Base-by-base conservation (phyloP, 441 rosid species). In the Biscutella laevigata region DNA sequence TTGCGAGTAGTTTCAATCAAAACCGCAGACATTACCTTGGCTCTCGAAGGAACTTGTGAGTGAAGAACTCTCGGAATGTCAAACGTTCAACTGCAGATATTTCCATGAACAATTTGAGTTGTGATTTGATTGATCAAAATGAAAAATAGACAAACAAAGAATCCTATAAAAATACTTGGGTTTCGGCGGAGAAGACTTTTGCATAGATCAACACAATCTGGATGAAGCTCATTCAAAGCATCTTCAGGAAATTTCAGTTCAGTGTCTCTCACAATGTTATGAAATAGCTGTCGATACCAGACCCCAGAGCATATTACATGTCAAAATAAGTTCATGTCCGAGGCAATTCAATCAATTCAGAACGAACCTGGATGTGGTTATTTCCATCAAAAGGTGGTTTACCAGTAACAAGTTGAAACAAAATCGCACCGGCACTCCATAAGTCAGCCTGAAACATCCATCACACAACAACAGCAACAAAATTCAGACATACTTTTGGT, bases 351-450 rank as follows among this genome's bases (percentile, higher is more conserved):
- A 42, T 44, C 0, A 0, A 10, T 52, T 30, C 2, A 43, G 2
- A 22, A 44, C 14, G 0, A 57, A 84, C 96, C 88, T 87, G 90
- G 37, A 71, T 63, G 48, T 80, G 90, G 67, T 47, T 88, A 57
- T 66, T 76, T 58, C 96, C 96, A 29, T 76, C 63, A 73, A 82
- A 88, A 7, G 94, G 96, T 30, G 86, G 90, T 62, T 72, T 82
- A 44, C 96, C 96, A n/a, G 82, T 82, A 67, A 88, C 84, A 71
- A 87, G 68, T 72, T 88, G 94, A 64, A 80, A 84, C 64, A 88
- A 71, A 58, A 88, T 77, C 27, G 88, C 94, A 30, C 96, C 96
- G n/a, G 86, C 96, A 72, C 96, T 88, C 96, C 96, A 88, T 60
- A 88, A 70, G 60, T 88, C 94, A 73, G 94, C 94, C 94, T 88